phyloP scores from a whole-genome alignment of 768 basidiomycete species.

The Tylopilus vinaceipallidus region DNA sequence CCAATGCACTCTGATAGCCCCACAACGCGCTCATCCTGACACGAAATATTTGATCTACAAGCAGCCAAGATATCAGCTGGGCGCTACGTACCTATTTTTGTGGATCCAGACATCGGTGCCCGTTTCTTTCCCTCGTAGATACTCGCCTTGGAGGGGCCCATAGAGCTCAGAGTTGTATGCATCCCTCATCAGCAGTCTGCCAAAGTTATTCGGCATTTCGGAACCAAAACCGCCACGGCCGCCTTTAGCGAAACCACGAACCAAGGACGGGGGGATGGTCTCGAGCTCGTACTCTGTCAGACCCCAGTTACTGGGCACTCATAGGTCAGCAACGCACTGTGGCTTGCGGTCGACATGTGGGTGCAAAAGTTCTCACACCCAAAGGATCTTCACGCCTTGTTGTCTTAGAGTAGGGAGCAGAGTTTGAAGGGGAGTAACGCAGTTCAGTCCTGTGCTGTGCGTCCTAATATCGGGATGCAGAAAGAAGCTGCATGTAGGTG shows the following conservation, averaged over 20 bases:
- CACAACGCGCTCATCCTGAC: constrained; percentile 63
- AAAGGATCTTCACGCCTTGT: constrained; percentile 55
- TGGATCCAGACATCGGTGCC: constrained; percentile 73
- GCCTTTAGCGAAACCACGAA: constrained; percentile 52
- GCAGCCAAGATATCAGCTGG: too few species aligned
- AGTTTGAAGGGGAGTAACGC: constrained; percentile 53
- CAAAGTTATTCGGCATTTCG: constrained; percentile 51
- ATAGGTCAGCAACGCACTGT: background rate
- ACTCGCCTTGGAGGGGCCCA: constrained; percentile 58
- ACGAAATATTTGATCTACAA: too few species aligned
- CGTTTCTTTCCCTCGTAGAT: constrained; percentile 45
- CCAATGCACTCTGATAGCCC: constrained; percentile 62
- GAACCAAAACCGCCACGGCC: constrained; percentile 53
- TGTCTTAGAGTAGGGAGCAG: constrained; percentile 47
- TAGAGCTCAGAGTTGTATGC: constrained; percentile 59
- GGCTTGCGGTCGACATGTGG: background rate
- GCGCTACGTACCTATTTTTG: constrained; percentile 54
- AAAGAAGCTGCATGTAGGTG: constrained; percentile 49
- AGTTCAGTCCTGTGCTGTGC: constrained; percentile 55
- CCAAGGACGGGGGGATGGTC: constrained; percentile 58
- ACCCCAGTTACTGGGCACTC: constrained; percentile 58
- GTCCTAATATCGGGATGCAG: constrained; percentile 57
- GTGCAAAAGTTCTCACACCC: constrained; percentile 49
- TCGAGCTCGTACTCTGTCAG: constrained; percentile 61
- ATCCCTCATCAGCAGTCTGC: constrained; percentile 57